Evolutionary conservation across 169 alveolate genomes (phyloP), one percentile per base, ranked within the genome.

Genomic region (Plasmodium blacklocki): DNA sequence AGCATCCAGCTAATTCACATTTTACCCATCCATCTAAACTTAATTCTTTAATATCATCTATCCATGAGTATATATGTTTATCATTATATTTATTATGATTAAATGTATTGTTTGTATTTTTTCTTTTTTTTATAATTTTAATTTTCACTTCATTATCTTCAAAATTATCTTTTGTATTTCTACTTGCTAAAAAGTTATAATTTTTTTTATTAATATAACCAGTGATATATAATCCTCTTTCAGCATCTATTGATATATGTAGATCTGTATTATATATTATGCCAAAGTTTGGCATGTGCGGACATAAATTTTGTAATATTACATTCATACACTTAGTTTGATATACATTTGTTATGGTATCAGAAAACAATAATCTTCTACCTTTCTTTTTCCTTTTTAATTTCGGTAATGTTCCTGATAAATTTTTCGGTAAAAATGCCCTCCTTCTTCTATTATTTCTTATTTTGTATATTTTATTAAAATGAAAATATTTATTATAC

Each of bases 231-330:
- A 92, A 87, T 21, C 97, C 96, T 43, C 94, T 83, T 59, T 92
- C 95, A 5, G 93, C 96, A 73, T 95, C 98, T 4, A 94, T 95
- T 1, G 97, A 93, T 50, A 94, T 92, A 49, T 93, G 93, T 19
- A 94, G 47, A 63, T 95, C 97, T 3, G 95, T 91, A 52, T 93
- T 93, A 45, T 93, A 94, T 29, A 87, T 85, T 9, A 93, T 64
- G 1, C 95, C 95, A 74, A 95, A 95, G 78, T 91, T 91, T 1
- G 98, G 98, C 68, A 95, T 88, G 85, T 95, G 97, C 6, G 93
- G 93, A 9, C 95, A 90, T 66, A 95, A 68, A 49, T 89, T 93
- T 60, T 90, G 92, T 12, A 95, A 87, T 18, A 95, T 59, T 67
- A 88, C 88, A 63, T 95, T 88, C 95, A 87, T 47, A 60, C 96